phyloP scores from a whole-genome alignment of 2,329 filamentous ascomycete species.

The Penicillium nordicum region DNA sequence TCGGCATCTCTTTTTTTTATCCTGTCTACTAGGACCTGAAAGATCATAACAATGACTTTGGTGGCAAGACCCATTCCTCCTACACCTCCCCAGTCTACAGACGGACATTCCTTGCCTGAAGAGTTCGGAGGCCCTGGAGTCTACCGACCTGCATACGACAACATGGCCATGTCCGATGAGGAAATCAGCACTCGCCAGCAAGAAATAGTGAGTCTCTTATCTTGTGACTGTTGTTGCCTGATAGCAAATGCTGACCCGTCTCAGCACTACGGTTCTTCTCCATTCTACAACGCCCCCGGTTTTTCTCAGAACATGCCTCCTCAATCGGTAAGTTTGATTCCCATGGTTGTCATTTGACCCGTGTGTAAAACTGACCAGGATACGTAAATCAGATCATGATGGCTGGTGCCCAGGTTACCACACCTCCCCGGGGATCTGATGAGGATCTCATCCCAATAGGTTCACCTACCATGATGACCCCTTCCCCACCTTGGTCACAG shows the following conservation, averaged over 20 bases:
- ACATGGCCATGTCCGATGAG: constrained; percentile 3
- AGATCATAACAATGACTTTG: constrained; percentile 10
- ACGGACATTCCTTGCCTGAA: constrained; percentile 21
- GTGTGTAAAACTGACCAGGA: not conserved
- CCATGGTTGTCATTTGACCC: not conserved
- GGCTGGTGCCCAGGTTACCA: constrained; percentile 20
- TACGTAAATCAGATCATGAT: constrained; percentile 15
- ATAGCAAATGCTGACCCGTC: not conserved
- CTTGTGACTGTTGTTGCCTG: not conserved
- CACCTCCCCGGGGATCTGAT: constrained; percentile 25
- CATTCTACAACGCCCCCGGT: constrained; percentile 13
- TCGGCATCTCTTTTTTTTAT: constrained; percentile 1
- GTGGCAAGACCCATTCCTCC: constrained; percentile 22
- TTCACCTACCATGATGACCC: not conserved
- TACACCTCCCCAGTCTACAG: constrained; percentile 31
- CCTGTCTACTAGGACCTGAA: constrained; percentile 2
- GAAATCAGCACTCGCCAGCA: constrained; percentile 4
- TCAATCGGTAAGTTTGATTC: constrained; percentile 19
- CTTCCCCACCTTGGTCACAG: not conserved
- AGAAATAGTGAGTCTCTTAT: constrained; percentile 20
- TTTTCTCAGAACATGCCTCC: constrained; percentile 16
- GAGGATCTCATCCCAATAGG: constrained; percentile 14
- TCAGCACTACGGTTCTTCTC: constrained; percentile 20
- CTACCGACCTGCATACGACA: constrained; percentile 14
- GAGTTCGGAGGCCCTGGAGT: constrained; percentile 13